Evolutionary conservation across 768 basidiomycete genomes (phyloP).

Genomic region (Austroboletus festivus): DNA sequence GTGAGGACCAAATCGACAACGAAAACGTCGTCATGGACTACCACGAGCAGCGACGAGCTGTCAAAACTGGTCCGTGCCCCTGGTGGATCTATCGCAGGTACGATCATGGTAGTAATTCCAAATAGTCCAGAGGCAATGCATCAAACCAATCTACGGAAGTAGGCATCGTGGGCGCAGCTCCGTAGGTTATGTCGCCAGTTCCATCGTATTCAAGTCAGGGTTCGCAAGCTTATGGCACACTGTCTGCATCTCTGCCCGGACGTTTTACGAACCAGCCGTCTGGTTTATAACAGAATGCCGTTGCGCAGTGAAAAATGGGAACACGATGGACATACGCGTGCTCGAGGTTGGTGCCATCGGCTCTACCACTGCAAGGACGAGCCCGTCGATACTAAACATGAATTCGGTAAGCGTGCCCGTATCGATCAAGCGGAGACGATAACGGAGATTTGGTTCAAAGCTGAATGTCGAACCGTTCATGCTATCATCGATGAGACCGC

Average conservation of each 20-base stretch:
- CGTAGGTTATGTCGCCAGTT: slow-evolving; percentile 30
- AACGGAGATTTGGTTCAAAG: slow-evolving; percentile 34
- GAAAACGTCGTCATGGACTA: slow-evolving; percentile 25
- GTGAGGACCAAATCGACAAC: slow-evolving; percentile 25
- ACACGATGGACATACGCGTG: slow-evolving; percentile 40
- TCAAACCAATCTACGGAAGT: slow-evolving; percentile 29
- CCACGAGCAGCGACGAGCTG: slow-evolving; percentile 21
- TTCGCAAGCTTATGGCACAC: slow-evolving; percentile 31
- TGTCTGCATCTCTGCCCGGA: slow-evolving; percentile 38
- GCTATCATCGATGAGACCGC: slow-evolving; percentile 35
- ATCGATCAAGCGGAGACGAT: slow-evolving; percentile 49
- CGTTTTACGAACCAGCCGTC: slow-evolving; percentile 33
- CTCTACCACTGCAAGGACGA: slow-evolving; percentile 45
- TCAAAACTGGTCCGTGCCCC: slow-evolving; percentile 28
- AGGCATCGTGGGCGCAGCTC: slow-evolving; percentile 22
- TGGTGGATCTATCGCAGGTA: slow-evolving; percentile 26
- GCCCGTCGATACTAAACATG: slow-evolving; percentile 44
- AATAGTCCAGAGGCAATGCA: slow-evolving; percentile 18
- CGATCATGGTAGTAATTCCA: slow-evolving; percentile 30
- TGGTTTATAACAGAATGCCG: slow-evolving; percentile 49
- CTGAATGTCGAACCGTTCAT: slow-evolving; percentile 25
- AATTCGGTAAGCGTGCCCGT: slow-evolving; percentile 46
- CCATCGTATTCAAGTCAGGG: slow-evolving; percentile 27
- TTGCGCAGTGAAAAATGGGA: slow-evolving; percentile 44
- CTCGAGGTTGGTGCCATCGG: slow-evolving; percentile 43